phyloP scores from a whole-genome alignment of 2,329 filamentous ascomycete species.

The Botrytis paeoniae region DNA sequence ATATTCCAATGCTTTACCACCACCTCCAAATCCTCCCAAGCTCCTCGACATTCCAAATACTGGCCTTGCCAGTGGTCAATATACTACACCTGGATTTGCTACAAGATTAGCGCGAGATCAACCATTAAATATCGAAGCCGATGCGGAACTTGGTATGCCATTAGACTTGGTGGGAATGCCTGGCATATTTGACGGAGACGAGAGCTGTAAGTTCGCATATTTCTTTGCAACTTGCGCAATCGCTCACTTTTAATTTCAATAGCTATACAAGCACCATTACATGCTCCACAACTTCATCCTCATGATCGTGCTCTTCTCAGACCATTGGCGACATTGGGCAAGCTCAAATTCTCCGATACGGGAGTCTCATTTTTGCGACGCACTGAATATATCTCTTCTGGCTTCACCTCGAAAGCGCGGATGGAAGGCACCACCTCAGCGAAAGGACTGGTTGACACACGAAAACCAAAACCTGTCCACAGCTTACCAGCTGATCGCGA shows the following conservation, averaged over 20 bases:
- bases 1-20: constrained; percentile 93
- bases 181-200: constrained; percentile 90
- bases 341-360: constrained; percentile 71
- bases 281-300: constrained; percentile 70
- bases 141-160: constrained; percentile 97
- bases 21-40: constrained; percentile 91
- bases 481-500: constrained; percentile 48
- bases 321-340: constrained; percentile 79
- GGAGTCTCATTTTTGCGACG: constrained; percentile 91
- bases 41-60: constrained; percentile 95
- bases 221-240: constrained; percentile 19
- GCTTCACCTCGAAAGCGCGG: constrained; percentile 46
- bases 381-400: constrained; percentile 86
- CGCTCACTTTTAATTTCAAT: constrained; percentile 28
- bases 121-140: constrained; percentile 91
- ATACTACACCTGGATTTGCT: constrained; percentile 86
- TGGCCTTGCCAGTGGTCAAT: constrained; percentile 80
- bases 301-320: constrained; percentile 81
- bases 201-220: constrained; percentile 66
- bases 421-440: constrained; percentile 51
- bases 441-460: constrained; percentile 47
- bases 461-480: constrained; percentile 46
- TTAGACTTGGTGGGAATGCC: constrained; percentile 93
- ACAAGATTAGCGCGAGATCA: constrained; percentile 87
- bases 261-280: constrained; percentile 80